Percentiles rank a stretch among this genome's conserved stretches.
Conservation (phyloP, 2,329 filamentous ascomycete species). For the Hirsutella rhossiliensis region DNA sequence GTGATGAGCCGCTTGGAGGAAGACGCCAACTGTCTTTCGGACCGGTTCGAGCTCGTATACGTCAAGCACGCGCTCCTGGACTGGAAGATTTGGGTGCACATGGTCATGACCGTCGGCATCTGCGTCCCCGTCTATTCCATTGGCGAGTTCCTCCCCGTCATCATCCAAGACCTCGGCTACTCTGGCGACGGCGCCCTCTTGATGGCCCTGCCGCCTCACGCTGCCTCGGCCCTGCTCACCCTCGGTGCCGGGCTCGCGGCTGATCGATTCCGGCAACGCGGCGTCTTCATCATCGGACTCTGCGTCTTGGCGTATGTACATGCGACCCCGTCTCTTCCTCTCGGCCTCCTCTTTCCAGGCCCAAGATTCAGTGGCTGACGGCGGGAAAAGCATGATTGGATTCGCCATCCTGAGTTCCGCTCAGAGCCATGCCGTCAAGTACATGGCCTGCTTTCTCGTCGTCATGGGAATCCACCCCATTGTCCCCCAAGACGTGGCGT, state of each 20-base stretch:
- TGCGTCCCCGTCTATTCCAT: conserved; percentile 26
- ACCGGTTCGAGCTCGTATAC: conserved; percentile 45
- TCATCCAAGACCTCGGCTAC: conserved; percentile 23
- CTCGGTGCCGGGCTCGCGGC: conserved; percentile 30
- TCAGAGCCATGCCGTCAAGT: conserved; percentile 28
- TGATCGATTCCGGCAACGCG: conserved; percentile 21
- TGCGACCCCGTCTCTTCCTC: neutral
- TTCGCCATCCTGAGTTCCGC: conserved; percentile 19
- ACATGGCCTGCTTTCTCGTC: conserved; percentile 33
- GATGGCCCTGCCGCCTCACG: conserved; percentile 26
- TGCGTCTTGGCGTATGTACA: conserved; percentile 20
- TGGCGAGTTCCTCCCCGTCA: conserved; percentile 24
- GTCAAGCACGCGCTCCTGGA: conserved; percentile 44
- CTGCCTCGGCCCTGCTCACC: conserved; percentile 23
- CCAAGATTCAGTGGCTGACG: neutral
- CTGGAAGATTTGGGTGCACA: conserved; percentile 43
- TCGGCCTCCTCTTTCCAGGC: neutral
- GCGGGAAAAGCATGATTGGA: conserved; percentile 16
- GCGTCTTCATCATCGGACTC: conserved; percentile 25
- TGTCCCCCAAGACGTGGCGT: conserved; percentile 42
- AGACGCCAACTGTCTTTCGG: conserved; percentile 34
- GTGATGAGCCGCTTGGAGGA: conserved; percentile 30
- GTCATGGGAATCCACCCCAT: conserved; percentile 34
- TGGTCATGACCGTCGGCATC: conserved; percentile 50
- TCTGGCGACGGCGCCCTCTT: conserved; percentile 23